Evolutionary conservation across 768 basidiomycete species (phyloP).

Genomic region (Dendrothele bispora): DNA sequence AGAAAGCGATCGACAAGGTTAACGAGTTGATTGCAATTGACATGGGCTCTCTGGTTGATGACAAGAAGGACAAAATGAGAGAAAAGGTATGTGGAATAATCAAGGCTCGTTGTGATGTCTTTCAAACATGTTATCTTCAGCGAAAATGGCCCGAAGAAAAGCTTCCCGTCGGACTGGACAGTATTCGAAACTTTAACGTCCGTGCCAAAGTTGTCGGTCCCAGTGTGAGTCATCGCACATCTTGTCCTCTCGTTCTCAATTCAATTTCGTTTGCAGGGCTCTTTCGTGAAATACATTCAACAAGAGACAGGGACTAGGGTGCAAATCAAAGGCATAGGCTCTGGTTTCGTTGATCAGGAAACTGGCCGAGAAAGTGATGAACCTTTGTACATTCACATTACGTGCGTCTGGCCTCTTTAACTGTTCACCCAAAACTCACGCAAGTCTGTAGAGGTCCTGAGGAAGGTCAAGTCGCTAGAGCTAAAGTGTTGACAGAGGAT

Average conservation of each 20-base stretch:
- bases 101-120: background rate
- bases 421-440: conserved; percentile 11
- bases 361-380: conserved; percentile 87
- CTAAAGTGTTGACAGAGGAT: conserved; percentile 86
- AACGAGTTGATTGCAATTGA: conserved; percentile 74
- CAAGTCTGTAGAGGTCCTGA: conserved; percentile 63
- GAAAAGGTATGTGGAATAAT: conserved; percentile 52
- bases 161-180: conserved; percentile 83
- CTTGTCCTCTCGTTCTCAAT: background rate
- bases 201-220: conserved; percentile 98
- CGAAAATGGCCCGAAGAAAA: conserved; percentile 99
- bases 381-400: conserved; percentile 90
- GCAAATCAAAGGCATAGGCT: conserved; percentile 94
- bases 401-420: conserved; percentile 48
- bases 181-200: conserved; percentile 95
- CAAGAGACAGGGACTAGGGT: conserved; percentile 94
- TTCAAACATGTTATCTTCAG: conserved; percentile 32
- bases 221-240: conserved; percentile 49
- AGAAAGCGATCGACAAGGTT: conserved; percentile 67
- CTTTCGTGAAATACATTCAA: conserved; percentile 98
- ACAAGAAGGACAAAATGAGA: conserved; percentile 66
- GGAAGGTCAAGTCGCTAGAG: conserved; percentile 81
- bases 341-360: conserved; percentile 92
- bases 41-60: conserved; percentile 79
- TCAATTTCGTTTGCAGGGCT: conserved; percentile 52